phyloP scores from a whole-genome alignment of 257 asterid species.

The Echites panduratus region DNA sequence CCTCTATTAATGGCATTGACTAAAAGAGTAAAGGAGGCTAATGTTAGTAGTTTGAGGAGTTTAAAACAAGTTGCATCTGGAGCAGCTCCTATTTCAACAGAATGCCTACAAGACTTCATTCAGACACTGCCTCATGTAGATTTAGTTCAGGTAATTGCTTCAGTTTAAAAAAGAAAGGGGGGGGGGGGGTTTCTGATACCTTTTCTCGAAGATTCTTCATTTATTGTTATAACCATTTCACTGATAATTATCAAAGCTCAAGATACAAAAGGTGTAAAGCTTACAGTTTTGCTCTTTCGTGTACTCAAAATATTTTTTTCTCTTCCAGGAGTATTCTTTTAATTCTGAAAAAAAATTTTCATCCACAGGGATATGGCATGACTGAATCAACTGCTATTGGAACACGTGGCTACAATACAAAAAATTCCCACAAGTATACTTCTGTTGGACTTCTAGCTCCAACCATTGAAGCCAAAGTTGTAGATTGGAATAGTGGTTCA shows the following conservation, averaged over 20 bases:
- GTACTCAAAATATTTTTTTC: not conserved
- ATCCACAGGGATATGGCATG: constrained; percentile 80
- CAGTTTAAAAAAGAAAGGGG: not conserved
- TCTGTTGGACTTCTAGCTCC: constrained; percentile 75
- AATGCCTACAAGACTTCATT: constrained; percentile 42
- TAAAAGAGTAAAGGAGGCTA: constrained; percentile 38
- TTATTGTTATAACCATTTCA: not conserved
- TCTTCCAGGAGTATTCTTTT: not conserved
- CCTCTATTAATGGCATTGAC: constrained; percentile 51
- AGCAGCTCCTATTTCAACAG: constrained; percentile 57
- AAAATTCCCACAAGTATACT: constrained; percentile 32
- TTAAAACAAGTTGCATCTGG: constrained; percentile 77
- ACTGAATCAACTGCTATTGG: constrained; percentile 73
- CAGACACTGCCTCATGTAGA: constrained; percentile 61
- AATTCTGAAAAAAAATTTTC: not conserved
- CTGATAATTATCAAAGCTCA: not conserved
- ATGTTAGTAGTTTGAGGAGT: constrained; percentile 32
- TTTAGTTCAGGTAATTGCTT: constrained; percentile 59
- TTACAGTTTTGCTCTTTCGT: not conserved
- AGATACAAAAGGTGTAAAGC: not conserved
- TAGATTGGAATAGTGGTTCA: constrained; percentile 55
- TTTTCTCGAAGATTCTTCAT: not conserved
- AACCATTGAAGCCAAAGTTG: constrained; percentile 64
- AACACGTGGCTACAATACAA: constrained; percentile 60
- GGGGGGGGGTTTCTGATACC: not conserved